Percentiles rank a stretch among this genome's conserved stretches.
These are phyloP conservation scores for Tetraselmis striata DNA, from an alignment of 139 green algal genomes.

Conservation along the genomic window DNA sequence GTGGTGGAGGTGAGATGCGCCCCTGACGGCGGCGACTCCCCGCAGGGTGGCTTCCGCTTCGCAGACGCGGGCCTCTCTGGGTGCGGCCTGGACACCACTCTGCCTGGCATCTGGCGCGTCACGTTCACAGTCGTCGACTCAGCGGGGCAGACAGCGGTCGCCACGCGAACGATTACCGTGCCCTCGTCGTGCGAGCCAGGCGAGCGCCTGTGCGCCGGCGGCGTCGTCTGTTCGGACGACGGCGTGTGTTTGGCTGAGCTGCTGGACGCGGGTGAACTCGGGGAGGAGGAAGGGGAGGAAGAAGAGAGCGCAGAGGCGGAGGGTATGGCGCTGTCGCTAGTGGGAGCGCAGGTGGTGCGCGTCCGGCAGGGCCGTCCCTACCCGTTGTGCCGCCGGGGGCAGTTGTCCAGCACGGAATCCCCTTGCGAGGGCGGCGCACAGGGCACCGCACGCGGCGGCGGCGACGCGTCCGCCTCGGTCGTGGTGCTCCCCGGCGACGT, in stretches of 20 bases:
- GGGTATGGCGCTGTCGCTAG: neutral
- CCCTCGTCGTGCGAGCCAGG: neutral
- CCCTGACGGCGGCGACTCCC: no score
- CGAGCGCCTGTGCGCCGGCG: neutral
- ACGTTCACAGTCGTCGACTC: neutral
- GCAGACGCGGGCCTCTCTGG: neutral
- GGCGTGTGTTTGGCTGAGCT: neutral
- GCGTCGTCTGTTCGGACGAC: neutral
- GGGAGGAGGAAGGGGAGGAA: neutral
- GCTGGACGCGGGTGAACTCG: neutral
- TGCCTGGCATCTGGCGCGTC: neutral
- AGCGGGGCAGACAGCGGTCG: neutral
- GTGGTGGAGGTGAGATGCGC: neutral
- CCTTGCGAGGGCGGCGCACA: neutral
- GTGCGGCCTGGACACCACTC: neutral
- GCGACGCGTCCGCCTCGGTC: neutral
- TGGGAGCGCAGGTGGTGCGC: neutral
- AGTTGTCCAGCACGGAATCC: neutral
- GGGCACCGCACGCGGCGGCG: no score
- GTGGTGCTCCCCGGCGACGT: neutral
- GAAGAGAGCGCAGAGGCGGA: neutral
- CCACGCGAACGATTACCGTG: neutral
- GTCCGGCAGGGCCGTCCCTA: neutral
- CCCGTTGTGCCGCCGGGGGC: neutral
- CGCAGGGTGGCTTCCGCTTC: neutral